Conservation (phyloP, 2,329 filamentous ascomycete genomes). For the Eurotiales sp. region DNA sequence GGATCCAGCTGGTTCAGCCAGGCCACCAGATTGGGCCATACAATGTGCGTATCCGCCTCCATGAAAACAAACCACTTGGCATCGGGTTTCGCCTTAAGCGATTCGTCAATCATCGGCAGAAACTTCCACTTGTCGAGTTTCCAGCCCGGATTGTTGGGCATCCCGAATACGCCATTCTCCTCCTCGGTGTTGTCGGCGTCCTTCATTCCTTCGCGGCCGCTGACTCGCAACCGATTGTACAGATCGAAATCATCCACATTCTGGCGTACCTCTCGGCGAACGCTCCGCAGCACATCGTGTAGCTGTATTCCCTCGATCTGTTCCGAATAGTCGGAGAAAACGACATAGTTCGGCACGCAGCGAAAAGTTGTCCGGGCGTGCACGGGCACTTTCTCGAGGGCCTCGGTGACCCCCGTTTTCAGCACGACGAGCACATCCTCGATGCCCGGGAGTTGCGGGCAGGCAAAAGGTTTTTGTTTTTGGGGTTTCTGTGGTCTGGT, state of each 20-base stretch:
- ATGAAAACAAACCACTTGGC: constrained; percentile 59
- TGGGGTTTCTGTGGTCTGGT: constrained; percentile 4
- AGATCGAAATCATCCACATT: constrained; percentile 49
- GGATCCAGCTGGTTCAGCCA: constrained; percentile 53
- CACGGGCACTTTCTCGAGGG: constrained; percentile 51
- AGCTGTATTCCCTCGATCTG: constrained; percentile 48
- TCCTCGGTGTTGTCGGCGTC: constrained; percentile 33
- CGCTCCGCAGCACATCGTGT: constrained; percentile 48
- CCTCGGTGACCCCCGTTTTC: constrained; percentile 57
- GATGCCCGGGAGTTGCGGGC: constrained; percentile 37
- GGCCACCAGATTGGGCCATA: constrained; percentile 50
- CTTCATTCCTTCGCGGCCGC: constrained; percentile 43
- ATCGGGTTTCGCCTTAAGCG: constrained; percentile 41
- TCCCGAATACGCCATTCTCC: constrained; percentile 37
- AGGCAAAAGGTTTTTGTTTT: constrained; percentile 16
- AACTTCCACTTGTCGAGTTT: constrained; percentile 58
- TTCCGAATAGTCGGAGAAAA: constrained; percentile 58
- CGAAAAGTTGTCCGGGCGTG: constrained; percentile 54
- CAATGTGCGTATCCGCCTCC: constrained; percentile 56
- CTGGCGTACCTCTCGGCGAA: constrained; percentile 37
- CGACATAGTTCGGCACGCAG: constrained; percentile 53
- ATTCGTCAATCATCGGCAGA: constrained; percentile 52
- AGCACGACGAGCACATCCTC: constrained; percentile 55
- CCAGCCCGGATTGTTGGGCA: constrained; percentile 48
- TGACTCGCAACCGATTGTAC: constrained; percentile 46